phyloP scores from a whole-genome alignment of 2,329 filamentous ascomycete genomes.

The Neonectria magnoliae region DNA sequence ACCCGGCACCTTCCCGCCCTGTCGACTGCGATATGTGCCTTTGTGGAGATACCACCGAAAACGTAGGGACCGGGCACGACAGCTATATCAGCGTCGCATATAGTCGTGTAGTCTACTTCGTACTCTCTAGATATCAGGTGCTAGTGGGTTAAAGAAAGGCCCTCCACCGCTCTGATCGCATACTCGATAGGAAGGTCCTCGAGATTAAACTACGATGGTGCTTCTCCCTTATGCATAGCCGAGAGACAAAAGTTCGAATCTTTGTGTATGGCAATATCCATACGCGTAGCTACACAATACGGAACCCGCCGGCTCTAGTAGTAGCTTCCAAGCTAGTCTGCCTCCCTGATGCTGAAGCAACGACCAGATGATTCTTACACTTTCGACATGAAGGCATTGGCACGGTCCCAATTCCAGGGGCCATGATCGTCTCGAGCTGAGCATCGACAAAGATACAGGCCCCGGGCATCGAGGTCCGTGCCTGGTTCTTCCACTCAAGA shows the following conservation, averaged over 20 bases:
- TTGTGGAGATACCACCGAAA: neutral
- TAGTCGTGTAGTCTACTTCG: neutral
- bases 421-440: neutral
- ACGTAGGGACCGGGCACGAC: neutral
- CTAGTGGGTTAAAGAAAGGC: constrained; percentile 4
- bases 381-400: neutral
- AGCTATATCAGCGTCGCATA: neutral
- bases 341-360: neutral
- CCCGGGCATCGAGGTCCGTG: neutral
- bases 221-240: neutral
- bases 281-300: neutral
- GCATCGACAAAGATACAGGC: neutral
- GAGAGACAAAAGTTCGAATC: neutral
- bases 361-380: neutral
- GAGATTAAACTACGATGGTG: neutral
- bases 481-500: neutral
- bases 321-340: neutral
- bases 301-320: neutral
- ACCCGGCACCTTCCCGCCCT: neutral
- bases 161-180: constrained; percentile 8
- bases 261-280: neutral
- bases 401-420: neutral
- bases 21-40: neutral
- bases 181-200: constrained; percentile 1
- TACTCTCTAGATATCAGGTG: neutral